phyloP scores from a whole-genome alignment of 495 filamentous ascomycete species.

The Chaetomidium leptoderma region DNA sequence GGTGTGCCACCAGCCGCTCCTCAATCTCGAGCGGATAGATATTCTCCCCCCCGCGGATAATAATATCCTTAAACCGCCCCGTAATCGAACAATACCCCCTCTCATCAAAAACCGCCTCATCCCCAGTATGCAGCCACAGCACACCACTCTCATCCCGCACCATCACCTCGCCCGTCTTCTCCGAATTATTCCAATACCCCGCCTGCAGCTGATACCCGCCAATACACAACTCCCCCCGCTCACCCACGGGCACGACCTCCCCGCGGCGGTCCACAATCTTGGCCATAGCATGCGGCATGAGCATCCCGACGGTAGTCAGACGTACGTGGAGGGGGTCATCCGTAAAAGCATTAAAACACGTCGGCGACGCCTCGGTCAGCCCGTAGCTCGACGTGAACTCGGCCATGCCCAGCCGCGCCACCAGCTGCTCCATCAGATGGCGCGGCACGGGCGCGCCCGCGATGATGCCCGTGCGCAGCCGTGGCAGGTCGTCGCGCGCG shows the following conservation, averaged over 20 bases:
- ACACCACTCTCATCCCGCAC: constrained; percentile 54
- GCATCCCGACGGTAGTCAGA: constrained; percentile 60
- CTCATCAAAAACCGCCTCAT: constrained; percentile 63
- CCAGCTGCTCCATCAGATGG: constrained; percentile 59
- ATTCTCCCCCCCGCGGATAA: constrained; percentile 58
- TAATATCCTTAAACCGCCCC: constrained; percentile 62
- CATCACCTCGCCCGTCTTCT: constrained; percentile 62
- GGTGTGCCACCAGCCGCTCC: constrained; percentile 57
- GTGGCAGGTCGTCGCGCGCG: constrained; percentile 34
- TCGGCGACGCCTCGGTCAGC: constrained; percentile 67
- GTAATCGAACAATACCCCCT: constrained; percentile 62
- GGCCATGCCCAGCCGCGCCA: constrained; percentile 58
- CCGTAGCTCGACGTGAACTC: constrained; percentile 69
- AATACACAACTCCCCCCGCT: constrained; percentile 62
- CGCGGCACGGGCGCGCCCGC: constrained; percentile 64
- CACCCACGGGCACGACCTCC: constrained; percentile 55
- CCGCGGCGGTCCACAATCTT: constrained; percentile 63
- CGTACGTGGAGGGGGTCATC: constrained; percentile 57
- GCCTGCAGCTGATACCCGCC: constrained; percentile 63
- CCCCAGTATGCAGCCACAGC: constrained; percentile 64
- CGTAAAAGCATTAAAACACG: constrained; percentile 66
- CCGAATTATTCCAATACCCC: constrained; percentile 68
- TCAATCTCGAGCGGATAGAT: constrained; percentile 72
- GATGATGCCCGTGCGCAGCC: constrained; percentile 65
- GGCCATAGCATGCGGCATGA: constrained; percentile 62